Evolutionary conservation across 495 filamentous ascomycete species (phyloP).

Genomic region (Hypoxylon subgilvum): DNA sequence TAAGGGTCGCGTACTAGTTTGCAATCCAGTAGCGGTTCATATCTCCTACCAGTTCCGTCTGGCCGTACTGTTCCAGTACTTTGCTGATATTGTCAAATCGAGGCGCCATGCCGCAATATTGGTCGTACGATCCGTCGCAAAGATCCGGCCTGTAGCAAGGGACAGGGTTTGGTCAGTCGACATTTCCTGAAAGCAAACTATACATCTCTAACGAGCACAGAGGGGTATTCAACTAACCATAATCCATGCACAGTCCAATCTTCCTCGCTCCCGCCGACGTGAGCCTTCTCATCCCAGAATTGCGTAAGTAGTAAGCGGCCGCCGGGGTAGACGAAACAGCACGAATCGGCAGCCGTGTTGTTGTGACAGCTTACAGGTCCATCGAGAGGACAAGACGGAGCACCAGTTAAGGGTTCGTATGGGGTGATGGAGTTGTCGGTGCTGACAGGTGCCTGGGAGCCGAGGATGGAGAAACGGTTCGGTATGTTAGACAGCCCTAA

Average conservation of each 20-base stretch:
- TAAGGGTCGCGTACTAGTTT: slow-evolving; percentile 43
- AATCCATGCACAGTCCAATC: slow-evolving; percentile 91
- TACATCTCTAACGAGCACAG: not conserved
- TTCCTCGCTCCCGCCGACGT: slow-evolving; percentile 70
- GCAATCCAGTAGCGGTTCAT: slow-evolving; percentile 82
- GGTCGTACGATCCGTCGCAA: slow-evolving; percentile 80
- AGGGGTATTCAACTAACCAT: slow-evolving; percentile 53
- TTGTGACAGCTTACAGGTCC: slow-evolving; percentile 58
- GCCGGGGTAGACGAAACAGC: slow-evolving; percentile 84
- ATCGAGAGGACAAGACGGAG: slow-evolving; percentile 52
- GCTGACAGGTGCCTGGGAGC: slow-evolving; percentile 22
- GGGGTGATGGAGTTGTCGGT: slow-evolving; percentile 30
- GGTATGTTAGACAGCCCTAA: slow-evolving; percentile 28
- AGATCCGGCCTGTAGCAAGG: slow-evolving; percentile 68
- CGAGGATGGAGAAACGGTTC: slow-evolving; percentile 20
- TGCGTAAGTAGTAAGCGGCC: slow-evolving; percentile 82
- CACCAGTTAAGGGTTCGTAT: slow-evolving; percentile 46
- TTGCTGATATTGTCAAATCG: slow-evolving; percentile 73
- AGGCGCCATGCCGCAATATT: slow-evolving; percentile 71
- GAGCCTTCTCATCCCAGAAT: slow-evolving; percentile 81
- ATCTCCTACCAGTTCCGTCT: slow-evolving; percentile 66
- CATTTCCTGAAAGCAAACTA: not conserved
- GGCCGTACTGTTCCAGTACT: slow-evolving; percentile 67
- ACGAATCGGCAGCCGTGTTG: slow-evolving; percentile 60
- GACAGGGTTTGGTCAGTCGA: not conserved